These are phyloP conservation scores for Paraurostyla sp. DNA, from an alignment of 73 alveolate genomes.

Conservation along the genomic window DNA sequence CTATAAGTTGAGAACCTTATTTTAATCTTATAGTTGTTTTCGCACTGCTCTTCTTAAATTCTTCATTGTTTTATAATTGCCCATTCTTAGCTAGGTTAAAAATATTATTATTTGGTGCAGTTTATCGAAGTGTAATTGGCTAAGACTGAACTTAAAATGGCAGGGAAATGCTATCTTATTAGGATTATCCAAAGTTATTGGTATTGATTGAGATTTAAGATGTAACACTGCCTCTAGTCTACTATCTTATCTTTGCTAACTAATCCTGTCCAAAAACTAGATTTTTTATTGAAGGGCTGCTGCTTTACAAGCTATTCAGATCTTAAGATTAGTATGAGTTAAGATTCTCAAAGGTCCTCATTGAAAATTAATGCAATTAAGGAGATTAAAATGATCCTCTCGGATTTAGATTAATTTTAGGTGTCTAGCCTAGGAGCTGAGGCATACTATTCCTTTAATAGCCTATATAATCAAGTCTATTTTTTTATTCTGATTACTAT, in stretches of 20 bases:
- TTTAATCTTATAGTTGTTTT: background rate
- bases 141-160: too few relatives aligned
- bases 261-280: background rate
- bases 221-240: too few relatives aligned
- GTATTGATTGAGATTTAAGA: too few relatives aligned
- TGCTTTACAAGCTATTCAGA: background rate
- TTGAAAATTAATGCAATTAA: background rate
- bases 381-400: constrained; percentile 37
- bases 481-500: too few relatives aligned
- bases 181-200: too few relatives aligned
- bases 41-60: background rate
- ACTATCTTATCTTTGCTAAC: too few relatives aligned
- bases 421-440: background rate
- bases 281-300: background rate
- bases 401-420: background rate
- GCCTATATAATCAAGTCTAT: too few relatives aligned
- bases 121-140: background rate
- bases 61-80: background rate
- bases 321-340: background rate
- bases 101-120: background rate
- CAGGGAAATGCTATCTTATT: too few relatives aligned
- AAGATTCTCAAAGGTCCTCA: background rate
- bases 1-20: background rate
- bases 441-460: constrained; percentile 50
- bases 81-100: background rate